A percentile compares a stretch with the other conserved stretches of the same genome.
Conservation (phyloP, 495 filamentous ascomycete species). For the Lasiosphaeria ovina region DNA sequence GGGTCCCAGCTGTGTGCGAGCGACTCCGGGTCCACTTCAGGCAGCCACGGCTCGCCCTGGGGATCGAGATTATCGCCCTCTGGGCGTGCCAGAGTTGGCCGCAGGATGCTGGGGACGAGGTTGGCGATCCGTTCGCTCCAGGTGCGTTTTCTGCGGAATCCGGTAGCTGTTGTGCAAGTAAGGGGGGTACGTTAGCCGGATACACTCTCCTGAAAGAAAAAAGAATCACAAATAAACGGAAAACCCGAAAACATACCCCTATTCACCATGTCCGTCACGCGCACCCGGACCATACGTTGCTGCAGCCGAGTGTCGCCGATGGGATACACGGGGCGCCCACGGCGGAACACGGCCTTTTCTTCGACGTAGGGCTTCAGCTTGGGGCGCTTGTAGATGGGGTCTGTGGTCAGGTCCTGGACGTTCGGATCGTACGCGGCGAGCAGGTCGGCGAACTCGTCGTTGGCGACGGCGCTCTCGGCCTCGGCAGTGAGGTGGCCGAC, state of each 20-base stretch:
- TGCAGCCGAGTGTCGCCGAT: slow-evolving; percentile 28
- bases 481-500: slow-evolving; percentile 9
- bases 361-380: slow-evolving; percentile 22
- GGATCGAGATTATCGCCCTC: not conserved
- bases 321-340: slow-evolving; percentile 23
- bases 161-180: not conserved
- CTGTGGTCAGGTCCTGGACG: slow-evolving; percentile 15
- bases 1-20: slow-evolving; percentile 19
- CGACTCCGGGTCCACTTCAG: slow-evolving; percentile 1
- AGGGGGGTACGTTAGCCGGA: slow-evolving; percentile 1
- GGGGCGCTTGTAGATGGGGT: slow-evolving; percentile 14
- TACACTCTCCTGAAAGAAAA: not conserved
- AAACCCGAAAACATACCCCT: slow-evolving; percentile 11
- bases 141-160: not conserved
- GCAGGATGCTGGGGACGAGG: too few relatives aligned
- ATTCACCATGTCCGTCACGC: slow-evolving; percentile 14
- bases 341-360: slow-evolving; percentile 15
- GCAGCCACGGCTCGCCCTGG: slow-evolving; percentile 4
- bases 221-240: too few relatives aligned
- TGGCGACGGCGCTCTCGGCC: not conserved
- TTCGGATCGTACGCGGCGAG: slow-evolving; percentile 16
- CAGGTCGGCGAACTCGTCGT: slow-evolving; percentile 18
- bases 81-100: not conserved
- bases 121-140: not conserved
- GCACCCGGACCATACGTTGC: slow-evolving; percentile 16